These are phyloP conservation scores for Petrea volubilis DNA, from an alignment of 257 asterid species.

Conservation along the genomic window DNA sequence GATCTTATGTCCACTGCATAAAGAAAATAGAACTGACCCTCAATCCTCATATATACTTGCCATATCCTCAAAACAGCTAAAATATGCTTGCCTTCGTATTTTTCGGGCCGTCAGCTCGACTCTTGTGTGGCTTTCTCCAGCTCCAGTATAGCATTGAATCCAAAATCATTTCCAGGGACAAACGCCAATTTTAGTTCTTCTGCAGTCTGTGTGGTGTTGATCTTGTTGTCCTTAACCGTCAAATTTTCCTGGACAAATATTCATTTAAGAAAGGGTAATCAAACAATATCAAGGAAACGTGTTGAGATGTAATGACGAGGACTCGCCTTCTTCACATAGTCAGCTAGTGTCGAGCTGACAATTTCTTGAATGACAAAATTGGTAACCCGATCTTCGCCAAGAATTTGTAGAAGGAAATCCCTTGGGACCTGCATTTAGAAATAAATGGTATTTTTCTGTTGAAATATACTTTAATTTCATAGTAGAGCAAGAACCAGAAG, in stretches of 20 bases:
- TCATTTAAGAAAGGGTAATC: slow-evolving; percentile 3
- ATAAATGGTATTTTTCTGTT: not conserved
- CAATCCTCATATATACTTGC: no score
- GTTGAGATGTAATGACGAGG: not conserved
- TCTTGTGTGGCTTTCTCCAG: slow-evolving; percentile 48
- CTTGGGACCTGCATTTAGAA: slow-evolving; percentile 59
- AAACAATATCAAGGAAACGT: not conserved
- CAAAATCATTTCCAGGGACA: slow-evolving; percentile 66
- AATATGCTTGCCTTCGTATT: no score
- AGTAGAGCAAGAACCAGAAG: not conserved
- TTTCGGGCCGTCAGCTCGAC: slow-evolving; percentile 12
- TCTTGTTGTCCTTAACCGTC: slow-evolving; percentile 64
- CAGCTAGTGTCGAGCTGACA: slow-evolving; percentile 60
- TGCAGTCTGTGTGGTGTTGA: slow-evolving; percentile 65
- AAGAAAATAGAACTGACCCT: not conserved
- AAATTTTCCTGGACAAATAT: slow-evolving; percentile 56
- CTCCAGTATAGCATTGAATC: slow-evolving; percentile 72
- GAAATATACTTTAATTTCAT: not conserved
- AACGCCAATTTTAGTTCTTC: slow-evolving; percentile 67
- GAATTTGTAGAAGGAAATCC: slow-evolving; percentile 68
- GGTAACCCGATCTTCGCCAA: slow-evolving; percentile 76
- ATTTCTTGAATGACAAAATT: slow-evolving; percentile 75
- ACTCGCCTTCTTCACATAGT: slow-evolving; percentile 72
- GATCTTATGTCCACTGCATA: not conserved
- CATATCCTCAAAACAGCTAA: no score